Conservation (phyloP, 2,329 filamentous ascomycete genomes). For the Teratosphaeria gauchensis region DNA sequence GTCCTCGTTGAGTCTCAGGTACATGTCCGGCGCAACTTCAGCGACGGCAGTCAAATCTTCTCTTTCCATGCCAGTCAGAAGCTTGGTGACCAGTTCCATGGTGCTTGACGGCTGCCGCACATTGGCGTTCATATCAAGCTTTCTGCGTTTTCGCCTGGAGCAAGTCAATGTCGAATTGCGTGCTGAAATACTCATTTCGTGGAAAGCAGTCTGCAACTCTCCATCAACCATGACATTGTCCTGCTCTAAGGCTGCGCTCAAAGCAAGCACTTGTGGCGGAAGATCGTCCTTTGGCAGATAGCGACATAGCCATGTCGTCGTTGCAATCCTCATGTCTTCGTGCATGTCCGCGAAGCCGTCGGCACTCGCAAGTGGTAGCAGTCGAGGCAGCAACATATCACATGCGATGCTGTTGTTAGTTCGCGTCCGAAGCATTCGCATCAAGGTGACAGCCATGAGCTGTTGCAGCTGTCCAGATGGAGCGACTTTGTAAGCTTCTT, state of each 20-base stretch:
- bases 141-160: slow-evolving; percentile 5
- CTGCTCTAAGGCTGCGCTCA: slow-evolving; percentile 12
- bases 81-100: slow-evolving; percentile 1
- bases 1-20: slow-evolving; percentile 10
- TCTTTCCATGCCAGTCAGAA: slow-evolving; percentile 12
- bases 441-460: slow-evolving; percentile 8
- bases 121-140: neutral
- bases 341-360: slow-evolving; percentile 12
- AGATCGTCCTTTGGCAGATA: slow-evolving; percentile 8
- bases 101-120: neutral
- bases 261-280: slow-evolving; percentile 6
- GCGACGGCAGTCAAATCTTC: slow-evolving; percentile 11
- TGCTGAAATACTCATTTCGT: slow-evolving; percentile 9
- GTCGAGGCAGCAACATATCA: slow-evolving; percentile 11
- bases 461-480: slow-evolving; percentile 7
- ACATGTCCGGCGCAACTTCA: slow-evolving; percentile 10
- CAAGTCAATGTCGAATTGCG: neutral
- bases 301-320: slow-evolving; percentile 14
- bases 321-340: slow-evolving; percentile 18
- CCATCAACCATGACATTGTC: slow-evolving; percentile 18
- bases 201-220: slow-evolving; percentile 10
- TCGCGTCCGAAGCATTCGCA: slow-evolving; percentile 5
- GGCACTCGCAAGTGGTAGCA: slow-evolving; percentile 5
- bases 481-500: slow-evolving; percentile 1
- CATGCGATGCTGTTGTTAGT: neutral